phyloP scores from a whole-genome alignment of 345 rosid species.

The Draba incana region DNA sequence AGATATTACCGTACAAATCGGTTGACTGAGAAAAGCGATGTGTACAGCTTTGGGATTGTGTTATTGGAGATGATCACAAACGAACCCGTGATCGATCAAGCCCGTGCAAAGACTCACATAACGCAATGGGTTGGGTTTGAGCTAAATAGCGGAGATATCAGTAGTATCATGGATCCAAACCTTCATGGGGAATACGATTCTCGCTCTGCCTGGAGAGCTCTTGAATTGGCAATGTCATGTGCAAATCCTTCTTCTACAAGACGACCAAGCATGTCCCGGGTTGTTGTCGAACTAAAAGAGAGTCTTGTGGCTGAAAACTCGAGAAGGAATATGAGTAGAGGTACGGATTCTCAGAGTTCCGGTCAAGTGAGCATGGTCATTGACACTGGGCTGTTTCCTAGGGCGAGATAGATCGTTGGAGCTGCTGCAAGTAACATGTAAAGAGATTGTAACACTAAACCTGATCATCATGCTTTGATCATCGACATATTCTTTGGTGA shows the following conservation, averaged over 20 bases:
- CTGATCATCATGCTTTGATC: too few species aligned
- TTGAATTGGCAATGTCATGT: slow-evolving; percentile 29
- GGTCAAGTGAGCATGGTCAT: not conserved
- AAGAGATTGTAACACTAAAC: too few species aligned
- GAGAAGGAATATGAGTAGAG: not conserved
- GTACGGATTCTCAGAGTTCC: not conserved
- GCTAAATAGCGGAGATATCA: not conserved
- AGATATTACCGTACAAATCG: not conserved
- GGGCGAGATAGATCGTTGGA: not conserved
- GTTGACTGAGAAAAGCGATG: slow-evolving; percentile 20
- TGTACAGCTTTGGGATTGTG: slow-evolving; percentile 21
- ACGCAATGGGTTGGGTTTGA: slow-evolving; percentile 1
- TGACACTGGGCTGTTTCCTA: not conserved
- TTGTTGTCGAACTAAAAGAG: not conserved
- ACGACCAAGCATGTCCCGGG: slow-evolving; percentile 15
- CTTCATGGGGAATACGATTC: not conserved
- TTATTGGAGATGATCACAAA: slow-evolving; percentile 31
- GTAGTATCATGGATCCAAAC: slow-evolving; percentile 16
- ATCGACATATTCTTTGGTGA: too few species aligned
- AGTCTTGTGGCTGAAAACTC: not conserved
- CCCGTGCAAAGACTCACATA: not conserved
- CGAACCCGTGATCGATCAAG: not conserved
- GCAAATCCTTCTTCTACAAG: not conserved
- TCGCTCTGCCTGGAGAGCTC: slow-evolving; percentile 27
- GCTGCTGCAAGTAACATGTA: too few species aligned